phyloP scores from a whole-genome alignment of 1,139 yeast genomes.

The Geotrichum reessii region DNA sequence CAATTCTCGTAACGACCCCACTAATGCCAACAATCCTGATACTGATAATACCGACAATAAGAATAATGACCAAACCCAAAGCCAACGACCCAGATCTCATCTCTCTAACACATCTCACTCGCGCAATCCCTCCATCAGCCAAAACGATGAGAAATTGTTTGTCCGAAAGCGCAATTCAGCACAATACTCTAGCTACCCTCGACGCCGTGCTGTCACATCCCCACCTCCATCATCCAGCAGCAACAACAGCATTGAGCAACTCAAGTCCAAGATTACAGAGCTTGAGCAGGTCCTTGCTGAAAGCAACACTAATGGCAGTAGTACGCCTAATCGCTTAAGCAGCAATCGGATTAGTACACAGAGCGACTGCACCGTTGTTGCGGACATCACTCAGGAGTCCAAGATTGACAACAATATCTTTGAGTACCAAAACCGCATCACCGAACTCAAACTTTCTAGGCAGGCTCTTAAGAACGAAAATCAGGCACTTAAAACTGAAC shows the following conservation, averaged over 20 bases:
- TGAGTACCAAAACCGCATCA: not conserved
- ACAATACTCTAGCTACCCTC: not conserved
- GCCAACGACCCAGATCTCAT: not conserved
- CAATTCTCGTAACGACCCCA: not conserved
- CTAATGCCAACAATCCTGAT: not conserved
- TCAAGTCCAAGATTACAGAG: conserved; percentile 30
- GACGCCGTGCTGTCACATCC: not conserved
- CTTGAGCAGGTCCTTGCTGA: conserved; percentile 31
- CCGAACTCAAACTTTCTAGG: not conserved
- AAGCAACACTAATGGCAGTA: conserved; percentile 24
- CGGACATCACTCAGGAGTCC: conserved; percentile 15
- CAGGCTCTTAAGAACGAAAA: conserved; percentile 4
- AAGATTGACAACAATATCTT: conserved; percentile 1
- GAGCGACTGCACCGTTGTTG: conserved; percentile 21
- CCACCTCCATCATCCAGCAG: not conserved
- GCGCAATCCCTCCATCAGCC: not conserved
- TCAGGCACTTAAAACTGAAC: not conserved
- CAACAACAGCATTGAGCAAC: conserved; percentile 28
- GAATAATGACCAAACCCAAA: not conserved
- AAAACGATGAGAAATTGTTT: not conserved
- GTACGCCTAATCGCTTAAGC: conserved; percentile 25
- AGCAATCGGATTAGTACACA: conserved; percentile 27
- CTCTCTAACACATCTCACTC: not conserved
- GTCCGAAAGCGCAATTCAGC: not conserved
- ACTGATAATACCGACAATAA: not conserved